These are phyloP conservation scores for Mercurialis annua DNA, from an alignment of 345 rosid species.

Conservation along the genomic window DNA sequence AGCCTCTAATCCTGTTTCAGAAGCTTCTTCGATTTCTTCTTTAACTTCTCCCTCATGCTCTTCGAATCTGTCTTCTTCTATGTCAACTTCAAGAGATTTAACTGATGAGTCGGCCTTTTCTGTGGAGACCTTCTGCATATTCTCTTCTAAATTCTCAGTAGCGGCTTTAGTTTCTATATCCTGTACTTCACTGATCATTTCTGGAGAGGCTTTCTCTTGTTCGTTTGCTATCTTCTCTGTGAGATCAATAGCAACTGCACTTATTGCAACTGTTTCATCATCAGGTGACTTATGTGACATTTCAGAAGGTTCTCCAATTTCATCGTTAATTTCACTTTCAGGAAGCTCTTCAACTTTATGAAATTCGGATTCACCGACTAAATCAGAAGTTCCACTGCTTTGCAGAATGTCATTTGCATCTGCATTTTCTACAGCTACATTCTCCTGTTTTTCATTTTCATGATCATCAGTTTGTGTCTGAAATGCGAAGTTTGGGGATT, in stretches of 20 bases:
- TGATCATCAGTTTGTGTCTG: conserved; percentile 8
- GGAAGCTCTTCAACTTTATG: conserved; percentile 4
- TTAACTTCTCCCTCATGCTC: not conserved
- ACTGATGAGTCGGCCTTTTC: not conserved
- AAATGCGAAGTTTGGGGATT: conserved; percentile 19
- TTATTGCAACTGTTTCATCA: conserved; percentile 22
- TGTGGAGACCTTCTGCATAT: not conserved
- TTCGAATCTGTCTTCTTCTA: conserved; percentile 21
- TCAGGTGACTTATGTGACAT: conserved; percentile 2
- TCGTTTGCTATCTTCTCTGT: conserved; percentile 12
- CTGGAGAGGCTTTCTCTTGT: not conserved
- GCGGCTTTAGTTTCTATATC: not conserved
- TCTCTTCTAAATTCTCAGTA: conserved; percentile 7
- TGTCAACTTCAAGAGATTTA: conserved; percentile 5
- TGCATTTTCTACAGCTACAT: not conserved
- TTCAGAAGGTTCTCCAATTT: conserved; percentile 20
- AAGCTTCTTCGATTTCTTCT: not conserved
- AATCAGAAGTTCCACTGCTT: conserved; percentile 10
- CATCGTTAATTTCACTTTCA: conserved; percentile 16
- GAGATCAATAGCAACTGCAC: conserved; percentile 3
- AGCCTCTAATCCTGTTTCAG: not conserved
- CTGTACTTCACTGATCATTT: conserved; percentile 2
- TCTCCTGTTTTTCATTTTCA: not conserved
- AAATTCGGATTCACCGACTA: conserved; percentile 1
- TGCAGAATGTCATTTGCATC: conserved; percentile 12